These are phyloP conservation scores for Metschnikowia sp. DNA, from an alignment of 805 yeast species.

Conservation along the genomic window DNA sequence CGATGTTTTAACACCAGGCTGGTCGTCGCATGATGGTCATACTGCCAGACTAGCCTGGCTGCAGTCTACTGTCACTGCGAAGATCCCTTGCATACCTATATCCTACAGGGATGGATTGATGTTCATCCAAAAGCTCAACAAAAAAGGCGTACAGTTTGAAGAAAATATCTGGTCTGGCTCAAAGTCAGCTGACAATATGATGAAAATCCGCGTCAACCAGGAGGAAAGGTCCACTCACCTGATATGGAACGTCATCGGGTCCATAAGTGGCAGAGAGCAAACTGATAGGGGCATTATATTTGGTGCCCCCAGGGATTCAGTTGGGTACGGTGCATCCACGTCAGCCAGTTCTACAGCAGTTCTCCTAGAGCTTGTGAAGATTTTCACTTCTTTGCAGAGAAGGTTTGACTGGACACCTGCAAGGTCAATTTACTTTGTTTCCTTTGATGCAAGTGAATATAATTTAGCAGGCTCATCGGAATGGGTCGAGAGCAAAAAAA, in stretches of 20 bases:
- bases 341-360: conserved; percentile 75
- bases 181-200: conserved; percentile 12
- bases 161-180: conserved; percentile 29
- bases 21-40: conserved; percentile 46
- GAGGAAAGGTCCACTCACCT: conserved; percentile 54
- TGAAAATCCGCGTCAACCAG: conserved; percentile 33
- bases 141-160: conserved; percentile 26
- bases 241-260: conserved; percentile 76
- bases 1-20: conserved; percentile 77
- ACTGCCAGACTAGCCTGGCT: conserved; percentile 41
- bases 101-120: conserved; percentile 65
- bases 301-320: conserved; percentile 80
- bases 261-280: conserved; percentile 79
- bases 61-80: conserved; percentile 54
- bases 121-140: conserved; percentile 30
- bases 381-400: conserved; percentile 61
- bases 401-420: conserved; percentile 78
- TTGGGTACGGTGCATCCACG: conserved; percentile 68
- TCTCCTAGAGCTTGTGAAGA: conserved; percentile 64
- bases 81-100: conserved; percentile 73
- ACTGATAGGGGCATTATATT: conserved; percentile 66
- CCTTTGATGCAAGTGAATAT: conserved; percentile 79
- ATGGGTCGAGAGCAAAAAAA: conserved; percentile 58
- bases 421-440: conserved; percentile 75
- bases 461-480: conserved; percentile 84